A percentile compares a stretch with the other conserved stretches of the same genome.
These are phyloP conservation scores for Lachnellula occidentalis DNA, from an alignment of 2,329 filamentous ascomycete genomes.

Conservation along the genomic window DNA sequence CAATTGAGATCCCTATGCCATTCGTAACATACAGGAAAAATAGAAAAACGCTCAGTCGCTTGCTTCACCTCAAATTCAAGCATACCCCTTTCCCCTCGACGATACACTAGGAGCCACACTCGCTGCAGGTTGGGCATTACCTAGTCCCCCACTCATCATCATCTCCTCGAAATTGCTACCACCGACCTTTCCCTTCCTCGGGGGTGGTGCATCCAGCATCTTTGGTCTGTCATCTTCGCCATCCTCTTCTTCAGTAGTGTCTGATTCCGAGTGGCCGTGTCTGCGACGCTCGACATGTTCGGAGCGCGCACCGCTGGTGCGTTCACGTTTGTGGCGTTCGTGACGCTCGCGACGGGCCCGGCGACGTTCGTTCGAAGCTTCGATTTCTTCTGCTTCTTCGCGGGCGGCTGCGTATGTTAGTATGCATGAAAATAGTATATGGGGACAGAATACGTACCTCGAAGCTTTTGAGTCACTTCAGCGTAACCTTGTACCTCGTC, in stretches of 20 bases:
- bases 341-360: conserved; percentile 28
- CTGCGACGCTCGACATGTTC: conserved; percentile 9
- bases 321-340: conserved; percentile 29
- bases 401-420: conserved; percentile 21
- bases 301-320: conserved; percentile 11
- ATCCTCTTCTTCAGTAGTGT: conserved; percentile 10
- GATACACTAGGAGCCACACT: background rate
- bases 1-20: too few relatives aligned
- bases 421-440: background rate
- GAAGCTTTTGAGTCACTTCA: conserved; percentile 71
- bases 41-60: too few relatives aligned
- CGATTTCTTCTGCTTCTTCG: conserved; percentile 27
- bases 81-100: background rate
- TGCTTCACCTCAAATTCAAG: background rate
- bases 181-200: conserved; percentile 9
- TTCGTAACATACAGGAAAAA: too few relatives aligned
- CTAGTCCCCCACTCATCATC: conserved; percentile 29
- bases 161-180: conserved; percentile 19
- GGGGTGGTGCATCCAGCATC: conserved; percentile 25
- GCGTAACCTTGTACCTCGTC: conserved; percentile 89
- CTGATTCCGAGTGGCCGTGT: conserved; percentile 9
- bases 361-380: conserved; percentile 23
- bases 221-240: conserved; percentile 18
- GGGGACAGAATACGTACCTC: conserved; percentile 52
- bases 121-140: background rate